Evolutionary conservation across 495 filamentous ascomycete genomes (phyloP), one percentile per base, ranked within the genome.

Genomic region (Opeltia flavorubescens): DNA sequence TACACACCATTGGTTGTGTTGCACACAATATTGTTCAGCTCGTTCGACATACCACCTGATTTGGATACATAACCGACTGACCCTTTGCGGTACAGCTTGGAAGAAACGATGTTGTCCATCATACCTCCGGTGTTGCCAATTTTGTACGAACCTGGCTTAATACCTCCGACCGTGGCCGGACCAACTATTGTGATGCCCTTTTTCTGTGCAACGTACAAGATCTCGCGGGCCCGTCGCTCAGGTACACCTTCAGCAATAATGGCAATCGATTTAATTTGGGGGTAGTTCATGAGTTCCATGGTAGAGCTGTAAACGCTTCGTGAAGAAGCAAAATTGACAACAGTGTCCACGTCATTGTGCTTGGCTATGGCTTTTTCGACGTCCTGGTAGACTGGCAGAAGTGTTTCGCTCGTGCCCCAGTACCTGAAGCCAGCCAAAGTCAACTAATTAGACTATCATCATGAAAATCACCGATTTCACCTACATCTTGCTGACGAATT

Each of bases 71-170:
- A 98, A 59, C 84, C 91, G 52, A 98, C 89, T 44, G 93, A 96
- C 56, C 91, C 91, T 69, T 86, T 86, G 67, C 91, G 91, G 80
- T 98, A 98, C 43, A 98, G 86, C 80, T 96, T 98, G 67, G 93
- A 96, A 55, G 91, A 89, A 49, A 98, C 91, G 59, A 98, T 98
- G 77, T 98, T 98, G 78, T 98, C 91, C 91, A 98, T 98, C 91
- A 98, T 98, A 67, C 91, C 91, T 78, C 91, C 91, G 52, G 91
- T 98, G 77, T 98, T 98, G 66, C 91, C 91, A 53, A 98, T 98
- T 80, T 96, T 98, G 80, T 84, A 98, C 61, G 84, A 81, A 67
- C 91, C 93, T 50, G 91, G 91, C 78, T 98, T 98, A 75, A 98
- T 95, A 60, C 91, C 91, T 78, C 91, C 91, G 52, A 98, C 91